Conservation (phyloP, 208 protist genomes). For the Porcisia hertigi region DNA sequence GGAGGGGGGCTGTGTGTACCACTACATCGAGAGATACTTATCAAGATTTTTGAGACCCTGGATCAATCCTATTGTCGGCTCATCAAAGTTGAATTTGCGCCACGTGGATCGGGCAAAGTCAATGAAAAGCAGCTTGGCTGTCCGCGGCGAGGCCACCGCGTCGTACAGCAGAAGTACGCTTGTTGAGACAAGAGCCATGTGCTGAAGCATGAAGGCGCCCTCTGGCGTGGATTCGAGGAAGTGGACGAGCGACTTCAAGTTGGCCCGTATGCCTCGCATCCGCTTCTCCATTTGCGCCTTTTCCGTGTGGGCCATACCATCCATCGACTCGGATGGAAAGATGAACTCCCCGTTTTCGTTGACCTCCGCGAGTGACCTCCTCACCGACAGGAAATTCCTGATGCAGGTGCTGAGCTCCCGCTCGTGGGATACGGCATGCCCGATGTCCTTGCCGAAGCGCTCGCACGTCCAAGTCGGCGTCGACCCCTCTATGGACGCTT, state of each 20-base stretch:
- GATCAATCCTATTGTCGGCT: conserved; percentile 62
- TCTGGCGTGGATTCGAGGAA: conserved; percentile 58
- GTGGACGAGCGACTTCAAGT: conserved; percentile 38
- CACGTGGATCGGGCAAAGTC: conserved; percentile 67
- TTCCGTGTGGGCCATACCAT: not conserved
- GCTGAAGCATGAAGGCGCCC: conserved; percentile 47
- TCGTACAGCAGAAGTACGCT: conserved; percentile 77
- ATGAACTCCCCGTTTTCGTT: conserved; percentile 9
- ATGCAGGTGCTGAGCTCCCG: conserved; percentile 40
- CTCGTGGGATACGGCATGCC: conserved; percentile 38
- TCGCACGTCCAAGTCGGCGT: conserved; percentile 17
- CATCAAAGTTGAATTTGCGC: conserved; percentile 66
- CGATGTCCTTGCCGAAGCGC: conserved; percentile 44
- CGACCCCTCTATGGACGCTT: not conserved
- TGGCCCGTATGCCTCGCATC: conserved; percentile 13
- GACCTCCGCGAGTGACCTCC: conserved; percentile 12
- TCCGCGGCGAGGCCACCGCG: conserved; percentile 14
- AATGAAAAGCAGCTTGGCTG: conserved; percentile 51
- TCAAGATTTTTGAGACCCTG: conserved; percentile 52
- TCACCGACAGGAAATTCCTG: conserved; percentile 45
- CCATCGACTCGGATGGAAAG: conserved; percentile 6
- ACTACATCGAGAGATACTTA: conserved; percentile 18
- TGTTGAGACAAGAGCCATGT: conserved; percentile 77
- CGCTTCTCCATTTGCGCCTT: conserved; percentile 18
- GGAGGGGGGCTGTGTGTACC: not conserved